Evolutionary conservation across 2,329 filamentous ascomycete genomes (phyloP).

Genomic region (Dendrostoma leiphaemia): DNA sequence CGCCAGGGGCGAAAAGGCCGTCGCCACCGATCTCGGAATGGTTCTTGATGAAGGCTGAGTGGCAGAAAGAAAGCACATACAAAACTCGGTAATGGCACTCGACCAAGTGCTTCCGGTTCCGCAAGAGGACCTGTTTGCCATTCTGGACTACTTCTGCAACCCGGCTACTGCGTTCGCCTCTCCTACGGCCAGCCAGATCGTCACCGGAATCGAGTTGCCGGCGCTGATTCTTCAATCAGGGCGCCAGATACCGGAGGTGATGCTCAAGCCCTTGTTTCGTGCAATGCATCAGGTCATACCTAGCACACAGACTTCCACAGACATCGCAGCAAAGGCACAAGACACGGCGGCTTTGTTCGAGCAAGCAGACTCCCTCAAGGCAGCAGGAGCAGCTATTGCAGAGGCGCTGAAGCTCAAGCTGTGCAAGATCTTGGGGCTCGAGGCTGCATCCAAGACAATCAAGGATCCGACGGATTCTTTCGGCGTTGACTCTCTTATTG

Average conservation of each 20-base stretch:
- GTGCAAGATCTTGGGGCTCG: background rate
- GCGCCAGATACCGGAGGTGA: background rate
- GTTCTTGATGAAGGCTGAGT: background rate
- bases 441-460: background rate
- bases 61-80: background rate
- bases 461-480: background rate
- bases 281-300: background rate
- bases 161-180: background rate
- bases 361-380: background rate
- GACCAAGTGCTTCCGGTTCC: background rate
- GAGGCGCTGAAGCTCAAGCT: background rate
- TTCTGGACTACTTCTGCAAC: background rate
- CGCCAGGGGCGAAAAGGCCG: constrained; percentile 19
- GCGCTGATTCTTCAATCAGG: background rate
- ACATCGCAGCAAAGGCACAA: too few relatives aligned
- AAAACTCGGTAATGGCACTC: background rate
- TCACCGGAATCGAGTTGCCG: background rate
- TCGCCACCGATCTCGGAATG: constrained; percentile 22
- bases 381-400: background rate
- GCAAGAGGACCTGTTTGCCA: background rate
- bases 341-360: background rate
- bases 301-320: background rate
- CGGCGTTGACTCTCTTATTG: background rate
- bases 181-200: background rate
- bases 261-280: background rate